Percentiles rank a stretch among this genome's conserved stretches.
These are phyloP conservation scores for Erythrophleum fordii DNA, from an alignment of 306 rosid genomes.

Conservation along the genomic window DNA sequence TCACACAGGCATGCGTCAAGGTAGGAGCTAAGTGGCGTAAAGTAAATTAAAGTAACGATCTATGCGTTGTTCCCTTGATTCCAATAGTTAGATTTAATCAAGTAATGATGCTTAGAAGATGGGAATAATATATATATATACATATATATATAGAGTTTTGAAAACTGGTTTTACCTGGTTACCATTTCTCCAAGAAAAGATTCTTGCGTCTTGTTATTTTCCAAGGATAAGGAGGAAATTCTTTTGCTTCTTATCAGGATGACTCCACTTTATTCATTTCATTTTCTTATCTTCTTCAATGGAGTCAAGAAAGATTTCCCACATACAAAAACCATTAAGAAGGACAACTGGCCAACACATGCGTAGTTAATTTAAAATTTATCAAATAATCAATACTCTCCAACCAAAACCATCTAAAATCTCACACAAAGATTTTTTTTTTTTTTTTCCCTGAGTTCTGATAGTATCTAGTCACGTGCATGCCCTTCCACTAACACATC, in stretches of 20 bases:
- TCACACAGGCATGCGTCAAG: constrained; percentile 39
- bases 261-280: constrained; percentile 39
- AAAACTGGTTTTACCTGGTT: constrained; percentile 36
- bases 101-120: constrained; percentile 43
- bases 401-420: neutral
- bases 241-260: constrained; percentile 38
- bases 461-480: constrained; percentile 37
- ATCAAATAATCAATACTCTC: constrained; percentile 27
- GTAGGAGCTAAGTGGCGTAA: constrained; percentile 44
- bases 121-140: constrained; percentile 37
- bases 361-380: constrained; percentile 35
- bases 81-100: constrained; percentile 42
- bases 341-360: constrained; percentile 64
- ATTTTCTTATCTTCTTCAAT: constrained; percentile 1
- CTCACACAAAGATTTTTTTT: neutral
- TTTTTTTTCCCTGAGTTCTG: neutral
- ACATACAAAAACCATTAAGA: constrained; percentile 26
- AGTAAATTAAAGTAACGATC: constrained; percentile 32
- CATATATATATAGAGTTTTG: neutral
- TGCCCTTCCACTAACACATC: constrained; percentile 10
- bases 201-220: constrained; percentile 48
- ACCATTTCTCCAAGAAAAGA: constrained; percentile 44
- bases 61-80: constrained; percentile 67
- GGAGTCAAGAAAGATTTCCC: constrained; percentile 41
- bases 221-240: constrained; percentile 40